phyloP scores from a whole-genome alignment of 805 yeast genomes.

The Blastobotrys mokoenaii region DNA sequence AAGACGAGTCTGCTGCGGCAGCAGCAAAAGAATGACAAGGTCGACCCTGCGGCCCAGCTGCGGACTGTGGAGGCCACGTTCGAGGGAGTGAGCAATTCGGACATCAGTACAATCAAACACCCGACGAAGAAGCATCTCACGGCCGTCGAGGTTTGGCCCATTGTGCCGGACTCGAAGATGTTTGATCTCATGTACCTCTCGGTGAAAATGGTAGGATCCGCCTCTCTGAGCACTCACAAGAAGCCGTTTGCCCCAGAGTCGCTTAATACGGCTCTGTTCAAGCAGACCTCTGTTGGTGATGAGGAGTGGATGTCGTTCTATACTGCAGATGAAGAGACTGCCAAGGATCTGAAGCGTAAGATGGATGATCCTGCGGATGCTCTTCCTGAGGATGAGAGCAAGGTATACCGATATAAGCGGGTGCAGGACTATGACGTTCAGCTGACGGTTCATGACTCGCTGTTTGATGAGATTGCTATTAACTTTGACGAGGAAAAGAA shows the following conservation, averaged over 20 bases:
- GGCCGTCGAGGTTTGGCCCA: constrained; percentile 71
- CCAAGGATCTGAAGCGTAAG: constrained; percentile 32
- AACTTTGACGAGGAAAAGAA: constrained; percentile 45
- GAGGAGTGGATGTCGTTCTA: constrained; percentile 68
- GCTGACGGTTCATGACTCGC: constrained; percentile 35
- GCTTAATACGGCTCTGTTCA: constrained; percentile 47
- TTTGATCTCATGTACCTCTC: constrained; percentile 59
- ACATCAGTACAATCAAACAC: constrained; percentile 48
- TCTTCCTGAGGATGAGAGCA: constrained; percentile 33
- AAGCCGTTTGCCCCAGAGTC: constrained; percentile 15
- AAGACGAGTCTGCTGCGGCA: constrained; percentile 16
- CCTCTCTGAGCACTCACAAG: constrained; percentile 28
- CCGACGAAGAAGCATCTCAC: constrained; percentile 67
- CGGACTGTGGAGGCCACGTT: constrained; percentile 72
- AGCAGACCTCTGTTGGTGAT: constrained; percentile 60
- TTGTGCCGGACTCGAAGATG: constrained; percentile 86
- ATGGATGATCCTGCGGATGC: constrained; percentile 38
- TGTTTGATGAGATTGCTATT: constrained; percentile 60
- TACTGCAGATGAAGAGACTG: constrained; percentile 37
- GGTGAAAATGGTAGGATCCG: constrained; percentile 37
- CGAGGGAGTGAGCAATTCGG: constrained; percentile 43
- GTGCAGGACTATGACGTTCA: constrained; percentile 76
- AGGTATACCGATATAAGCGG: constrained; percentile 50
- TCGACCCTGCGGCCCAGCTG: constrained; percentile 57
- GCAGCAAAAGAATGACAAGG: constrained; percentile 20